Evolutionary conservation across 1,139 yeast species (phyloP), one percentile per base, ranked within the genome.

Genomic region (Debaryomycetaceae sp.): DNA sequence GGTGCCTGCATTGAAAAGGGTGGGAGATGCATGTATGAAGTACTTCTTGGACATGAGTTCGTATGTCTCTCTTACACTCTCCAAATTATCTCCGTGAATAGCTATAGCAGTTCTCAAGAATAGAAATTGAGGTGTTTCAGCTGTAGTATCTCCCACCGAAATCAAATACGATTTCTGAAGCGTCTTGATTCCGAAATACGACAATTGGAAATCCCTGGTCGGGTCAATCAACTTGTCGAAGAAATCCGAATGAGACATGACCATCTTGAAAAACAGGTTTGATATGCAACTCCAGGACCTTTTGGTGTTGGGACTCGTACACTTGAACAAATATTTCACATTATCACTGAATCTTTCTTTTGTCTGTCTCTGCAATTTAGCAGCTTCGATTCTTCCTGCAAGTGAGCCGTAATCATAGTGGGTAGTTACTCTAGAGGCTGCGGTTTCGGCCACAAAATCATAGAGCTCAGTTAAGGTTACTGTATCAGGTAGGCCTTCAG

Each of bases 61-160:
- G 64, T 88, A 87, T 35, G 95, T 83, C 66, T 87, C 94, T 39
- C 83, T 63, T 28, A 81, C 94, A 37, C 74, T 67, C 50, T 77
- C 79, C 44, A 88, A 76, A 58, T 87, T 82, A 37, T 68, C 66
- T 42, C 91, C 92, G 56, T 87, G 96, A 51, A 87, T 87, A 53
- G 96, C 96, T 40, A 88, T 75, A 37, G 95, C 83, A 29, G 87
- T 95, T 63, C 96, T 81, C 88, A 87, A 83, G 48, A 87, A 76
- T 75, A 87, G 72, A 62, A 84, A 95, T 65, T 87, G 96, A 31
- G 96, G 96, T 55, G 95, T 83, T 69, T 87, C 96, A 43, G 88
- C 91, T 33, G 85, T 83, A 50, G 76, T 73, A 43, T 88, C 88
- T 51, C 74, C 65, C 48, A 81, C 67, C 61, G 85, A 76, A 45